Conservation (phyloP, 495 filamentous ascomycete genomes). For the Penicillium canescens region DNA sequence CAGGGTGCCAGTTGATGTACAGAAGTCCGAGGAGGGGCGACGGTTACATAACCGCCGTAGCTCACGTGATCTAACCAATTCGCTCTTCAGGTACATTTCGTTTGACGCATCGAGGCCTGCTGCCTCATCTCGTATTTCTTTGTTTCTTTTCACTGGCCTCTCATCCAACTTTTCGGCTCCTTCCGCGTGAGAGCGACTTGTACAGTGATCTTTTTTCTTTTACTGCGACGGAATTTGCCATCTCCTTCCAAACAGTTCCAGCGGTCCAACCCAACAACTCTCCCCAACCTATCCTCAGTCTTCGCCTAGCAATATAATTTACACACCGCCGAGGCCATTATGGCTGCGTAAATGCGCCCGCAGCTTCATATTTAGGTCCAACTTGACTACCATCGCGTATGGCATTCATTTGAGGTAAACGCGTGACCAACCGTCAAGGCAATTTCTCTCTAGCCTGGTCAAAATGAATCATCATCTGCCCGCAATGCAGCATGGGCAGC, state of each 20-base stretch:
- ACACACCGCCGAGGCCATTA: conserved; percentile 22
- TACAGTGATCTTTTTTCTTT: background rate
- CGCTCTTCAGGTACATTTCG: conserved; percentile 11
- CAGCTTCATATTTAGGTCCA: conserved; percentile 21
- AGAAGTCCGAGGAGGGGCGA: no score
- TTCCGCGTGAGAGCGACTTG: background rate
- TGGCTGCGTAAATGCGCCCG: conserved; percentile 38
- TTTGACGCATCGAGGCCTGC: conserved; percentile 5
- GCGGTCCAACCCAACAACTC: conserved; percentile 6
- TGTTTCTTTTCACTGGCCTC: background rate
- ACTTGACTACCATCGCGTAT: conserved; percentile 34
- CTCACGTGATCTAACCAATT: conserved; percentile 9
- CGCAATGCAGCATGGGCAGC: conserved; percentile 55
- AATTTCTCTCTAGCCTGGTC: conserved; percentile 37
- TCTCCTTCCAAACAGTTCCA: conserved; percentile 6
- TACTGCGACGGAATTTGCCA: background rate
- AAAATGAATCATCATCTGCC: conserved; percentile 59
- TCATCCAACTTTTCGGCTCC: background rate
- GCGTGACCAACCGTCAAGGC: conserved; percentile 45
- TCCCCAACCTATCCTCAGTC: background rate
- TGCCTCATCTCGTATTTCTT: background rate
- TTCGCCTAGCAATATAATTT: background rate
- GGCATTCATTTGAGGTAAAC: conserved; percentile 46
- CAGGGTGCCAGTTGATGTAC: conserved; percentile 11
- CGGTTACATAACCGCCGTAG: conserved; percentile 6